These are phyloP conservation scores for Primulina eburnea DNA, from an alignment of 257 asterid genomes.

Conservation along the genomic window DNA sequence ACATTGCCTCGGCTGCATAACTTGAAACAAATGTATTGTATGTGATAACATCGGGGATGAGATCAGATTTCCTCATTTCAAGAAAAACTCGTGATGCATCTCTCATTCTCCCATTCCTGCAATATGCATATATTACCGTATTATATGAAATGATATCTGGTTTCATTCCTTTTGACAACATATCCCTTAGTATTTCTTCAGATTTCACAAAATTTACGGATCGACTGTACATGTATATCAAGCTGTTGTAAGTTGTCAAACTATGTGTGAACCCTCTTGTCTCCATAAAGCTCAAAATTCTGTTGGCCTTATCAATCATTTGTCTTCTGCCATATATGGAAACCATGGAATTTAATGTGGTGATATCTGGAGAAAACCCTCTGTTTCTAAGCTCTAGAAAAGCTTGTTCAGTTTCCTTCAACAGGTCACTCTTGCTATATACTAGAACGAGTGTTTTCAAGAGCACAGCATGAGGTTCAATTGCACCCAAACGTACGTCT, in stretches of 20 bases:
- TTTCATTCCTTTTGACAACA: conserved; percentile 53
- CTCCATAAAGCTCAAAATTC: conserved; percentile 58
- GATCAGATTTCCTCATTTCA: conserved; percentile 64
- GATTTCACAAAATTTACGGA: conserved; percentile 61
- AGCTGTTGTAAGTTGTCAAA: conserved; percentile 71
- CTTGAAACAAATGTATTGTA: conserved; percentile 72
- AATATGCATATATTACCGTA: conserved; percentile 76
- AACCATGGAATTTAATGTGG: conserved; percentile 77
- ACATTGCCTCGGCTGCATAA: conserved; percentile 73
- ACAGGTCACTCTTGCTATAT: conserved; percentile 66
- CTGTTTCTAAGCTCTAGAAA: conserved; percentile 55
- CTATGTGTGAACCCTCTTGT: conserved; percentile 64
- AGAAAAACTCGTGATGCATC: conserved; percentile 73
- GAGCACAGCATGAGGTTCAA: conserved; percentile 54
- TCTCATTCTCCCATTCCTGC: conserved; percentile 73
- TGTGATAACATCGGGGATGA: conserved; percentile 73
- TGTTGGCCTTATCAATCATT: conserved; percentile 58
- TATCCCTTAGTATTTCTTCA: conserved; percentile 66
- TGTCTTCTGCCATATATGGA: conserved; percentile 85
- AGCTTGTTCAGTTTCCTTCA: conserved; percentile 76
- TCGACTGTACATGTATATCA: conserved; percentile 88
- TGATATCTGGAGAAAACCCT: conserved; percentile 60
- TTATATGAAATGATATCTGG: conserved; percentile 81
- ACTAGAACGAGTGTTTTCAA: conserved; percentile 85
- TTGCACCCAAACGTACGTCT: conserved; percentile 53